Base-by-base conservation (phyloP, 1,139 yeast species). In the Blastobotrys serpentis region DNA sequence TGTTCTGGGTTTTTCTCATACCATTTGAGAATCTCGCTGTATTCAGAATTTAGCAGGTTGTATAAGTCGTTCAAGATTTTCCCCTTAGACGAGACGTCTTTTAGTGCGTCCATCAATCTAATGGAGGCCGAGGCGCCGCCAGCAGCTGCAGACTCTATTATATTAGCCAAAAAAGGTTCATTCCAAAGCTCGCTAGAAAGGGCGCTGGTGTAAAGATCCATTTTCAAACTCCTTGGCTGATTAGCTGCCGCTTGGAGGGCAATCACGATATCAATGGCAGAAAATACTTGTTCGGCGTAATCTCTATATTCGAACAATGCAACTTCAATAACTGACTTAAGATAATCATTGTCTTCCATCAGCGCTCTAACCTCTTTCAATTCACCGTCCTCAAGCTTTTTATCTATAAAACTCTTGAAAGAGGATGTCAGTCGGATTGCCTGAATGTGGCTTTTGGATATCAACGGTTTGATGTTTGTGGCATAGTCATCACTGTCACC, bases 401-500 rank as follows among this genome's bases (percentile, higher is more conserved):
- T 58, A 51, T 73, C 74, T 29, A 74, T 61, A 52, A 69, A 66
- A 17, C 59, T 63, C 62, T 67, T 69, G 55, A 75, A 74, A 0
- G 82, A 77, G 0, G 78, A 78, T 38, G 79, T 69, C 53, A 70
- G 69, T 17, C 75, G 62, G 25, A 78, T 62, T 6, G 74, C 67
- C 21, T 64, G 64, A 23, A 70, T 62, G 53, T 77, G 63, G 5
- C 67, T 63, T 11, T 36, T 36, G 40, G 40, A 18, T 11, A 36
- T 36, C 25, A 36, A 19, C 6, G 40, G 22, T 18, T 17, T 19
- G 25, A 36, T 18, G 8, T 14, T 18, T n/a, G 6, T 19, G 3
- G 7, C 40, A 17, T 36, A 36, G 10, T 18, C 25, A 4, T 17
- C 25, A 19, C 67, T 65, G 17, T 71, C 72, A 6, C 68, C 65